Conservation (phyloP, 208 protist species). For the Acanthamoeba sp. region DNA sequence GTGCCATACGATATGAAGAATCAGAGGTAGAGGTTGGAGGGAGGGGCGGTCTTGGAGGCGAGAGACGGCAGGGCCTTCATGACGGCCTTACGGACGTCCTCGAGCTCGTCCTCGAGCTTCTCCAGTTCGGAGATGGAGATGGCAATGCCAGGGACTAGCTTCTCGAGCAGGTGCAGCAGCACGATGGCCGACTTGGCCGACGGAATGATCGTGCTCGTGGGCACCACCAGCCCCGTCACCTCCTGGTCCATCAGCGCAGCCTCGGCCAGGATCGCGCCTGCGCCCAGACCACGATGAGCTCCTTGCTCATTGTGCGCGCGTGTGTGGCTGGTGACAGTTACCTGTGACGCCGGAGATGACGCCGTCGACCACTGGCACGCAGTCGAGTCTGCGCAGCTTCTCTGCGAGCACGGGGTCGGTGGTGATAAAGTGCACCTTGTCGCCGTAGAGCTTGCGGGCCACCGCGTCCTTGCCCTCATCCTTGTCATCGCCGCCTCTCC, state of each 20-base stretch:
- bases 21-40: background rate
- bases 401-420: background rate
- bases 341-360: slow-evolving; percentile 30
- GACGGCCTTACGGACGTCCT: slow-evolving; percentile 8
- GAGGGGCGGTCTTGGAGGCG: background rate
- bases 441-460: background rate
- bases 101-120: slow-evolving; percentile 45
- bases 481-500: background rate
- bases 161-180: background rate
- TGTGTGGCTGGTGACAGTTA: too few species aligned
- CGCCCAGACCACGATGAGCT: background rate
- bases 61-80: slow-evolving; percentile 18
- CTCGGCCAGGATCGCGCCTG: background rate
- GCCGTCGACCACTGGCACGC: slow-evolving; percentile 19
- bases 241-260: slow-evolving; percentile 6
- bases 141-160: slow-evolving; percentile 7
- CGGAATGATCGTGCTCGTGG: slow-evolving; percentile 49
- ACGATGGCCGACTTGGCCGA: slow-evolving; percentile 3
- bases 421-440: slow-evolving; percentile 38
- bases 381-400: slow-evolving; percentile 19
- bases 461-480: slow-evolving; percentile 18
- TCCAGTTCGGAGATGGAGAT: slow-evolving; percentile 35
- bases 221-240: slow-evolving; percentile 34
- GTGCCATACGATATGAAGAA: background rate
- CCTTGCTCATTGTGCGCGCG: background rate